Evolutionary conservation across 768 basidiomycete genomes (phyloP), one percentile per base, ranked within the genome.

Genomic region (Russula compacta): DNA sequence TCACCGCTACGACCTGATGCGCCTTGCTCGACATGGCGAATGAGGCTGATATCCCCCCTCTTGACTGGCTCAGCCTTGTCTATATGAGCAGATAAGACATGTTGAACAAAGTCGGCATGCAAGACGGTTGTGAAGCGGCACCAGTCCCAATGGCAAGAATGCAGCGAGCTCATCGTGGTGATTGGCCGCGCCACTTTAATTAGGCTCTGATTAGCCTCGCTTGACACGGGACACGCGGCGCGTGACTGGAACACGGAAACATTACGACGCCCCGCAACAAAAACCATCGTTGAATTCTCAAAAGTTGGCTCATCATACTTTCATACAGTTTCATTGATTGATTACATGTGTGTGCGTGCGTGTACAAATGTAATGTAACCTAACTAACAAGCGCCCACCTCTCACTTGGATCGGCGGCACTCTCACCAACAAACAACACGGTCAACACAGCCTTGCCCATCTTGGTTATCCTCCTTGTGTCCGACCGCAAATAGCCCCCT

Each of bases 101-200:
- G 64, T 35, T 43, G 21, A n/a, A 64, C 61, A 24, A 64, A 50
- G 12, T 52, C 43, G 2, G 52, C 19, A 15, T 64, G 64, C 3
- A 11, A 19, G 1, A 35, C 54, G 0, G 56, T 56, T 29, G 64
- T 63, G 54, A 53, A 63, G 44, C 62, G 64, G 10, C 64, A 64
- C 55, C 62, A 58, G 14, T 64, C 62, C 64, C 64, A 64, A 15
- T 35, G 64, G 36, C 64, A 65, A 43, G 61, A 63, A 19, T 63
- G 61, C 1, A 63, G 44, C 10, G 61, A 35, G 52, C 44, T 62
- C 56, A 53, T 62, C 9, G 39, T 53, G 1, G 19, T 3, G 8
- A 24, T 44, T 19, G n/a, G n/a, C 19, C 19, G 21, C 21, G 11
- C 44, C 24, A 29, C 24, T 29, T 29, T 29, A 29, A 29, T 29